Evolutionary conservation across 2,329 filamentous ascomycete species (phyloP).

Genomic region (Aspergillus felis): DNA sequence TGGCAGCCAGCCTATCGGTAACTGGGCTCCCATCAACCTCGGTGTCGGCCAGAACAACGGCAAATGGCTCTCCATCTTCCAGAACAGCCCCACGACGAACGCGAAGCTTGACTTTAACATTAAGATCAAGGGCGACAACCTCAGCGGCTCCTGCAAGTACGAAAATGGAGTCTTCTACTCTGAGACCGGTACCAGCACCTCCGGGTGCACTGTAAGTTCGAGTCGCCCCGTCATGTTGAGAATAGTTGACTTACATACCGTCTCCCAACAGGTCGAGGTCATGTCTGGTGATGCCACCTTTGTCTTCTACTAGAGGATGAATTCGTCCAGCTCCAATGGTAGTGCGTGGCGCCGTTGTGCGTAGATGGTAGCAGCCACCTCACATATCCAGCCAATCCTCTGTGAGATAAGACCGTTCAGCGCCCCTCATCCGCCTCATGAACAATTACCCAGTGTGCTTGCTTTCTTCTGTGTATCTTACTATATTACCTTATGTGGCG

Average conservation of each 20-base stretch:
- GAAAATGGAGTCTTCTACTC: conserved; percentile 60
- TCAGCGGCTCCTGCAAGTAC: conserved; percentile 61
- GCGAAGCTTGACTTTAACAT: conserved; percentile 74
- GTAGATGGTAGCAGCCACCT: conserved; percentile 4
- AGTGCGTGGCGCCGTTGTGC: conserved; percentile 4
- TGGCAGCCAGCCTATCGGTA: conserved; percentile 59
- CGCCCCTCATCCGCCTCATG: conserved; percentile 24
- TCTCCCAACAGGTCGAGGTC: conserved; percentile 43
- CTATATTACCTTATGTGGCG: conserved; percentile 27
- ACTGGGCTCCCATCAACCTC: conserved; percentile 84
- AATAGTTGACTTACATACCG: conserved; percentile 7
- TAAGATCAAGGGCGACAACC: conserved; percentile 64
- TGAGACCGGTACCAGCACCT: conserved; percentile 45
- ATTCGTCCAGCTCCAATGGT: neutral
- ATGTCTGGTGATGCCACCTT: conserved; percentile 49
- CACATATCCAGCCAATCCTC: neutral
- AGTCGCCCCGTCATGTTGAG: neutral
- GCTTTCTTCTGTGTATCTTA: conserved; percentile 37
- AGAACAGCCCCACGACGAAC: conserved; percentile 71
- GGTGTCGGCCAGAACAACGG: conserved; percentile 71
- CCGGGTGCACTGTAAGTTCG: conserved; percentile 76
- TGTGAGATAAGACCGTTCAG: neutral
- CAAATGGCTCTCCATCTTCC: conserved; percentile 80
- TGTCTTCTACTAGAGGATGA: conserved; percentile 37
- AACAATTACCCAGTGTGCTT: conserved; percentile 26